These are phyloP conservation scores for Leishmania arabica DNA, from an alignment of 208 protist species.

Conservation along the genomic window DNA sequence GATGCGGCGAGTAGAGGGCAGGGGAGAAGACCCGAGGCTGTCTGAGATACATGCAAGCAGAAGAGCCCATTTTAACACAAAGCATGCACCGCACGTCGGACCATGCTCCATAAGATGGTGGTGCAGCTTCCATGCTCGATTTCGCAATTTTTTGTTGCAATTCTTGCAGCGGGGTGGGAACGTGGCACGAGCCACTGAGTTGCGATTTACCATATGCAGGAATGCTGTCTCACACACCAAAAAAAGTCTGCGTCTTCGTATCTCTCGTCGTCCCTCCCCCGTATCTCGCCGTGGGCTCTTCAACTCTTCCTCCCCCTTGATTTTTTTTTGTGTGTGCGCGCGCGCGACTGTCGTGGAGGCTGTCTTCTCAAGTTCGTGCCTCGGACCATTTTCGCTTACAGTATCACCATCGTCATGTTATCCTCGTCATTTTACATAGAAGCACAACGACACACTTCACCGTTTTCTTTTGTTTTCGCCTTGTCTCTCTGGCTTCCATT, in stretches of 20 bases:
- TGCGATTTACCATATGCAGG: neutral
- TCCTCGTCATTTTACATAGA: neutral
- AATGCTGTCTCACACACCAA: neutral
- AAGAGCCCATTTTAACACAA: neutral
- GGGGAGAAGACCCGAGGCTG: neutral
- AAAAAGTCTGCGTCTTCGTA: neutral
- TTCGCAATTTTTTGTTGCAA: neutral
- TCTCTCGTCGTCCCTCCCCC: neutral
- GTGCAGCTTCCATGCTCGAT: neutral
- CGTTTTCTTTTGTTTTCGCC: conserved; percentile 2
- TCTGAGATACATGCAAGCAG: neutral
- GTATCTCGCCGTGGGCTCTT: neutral
- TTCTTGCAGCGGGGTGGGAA: neutral
- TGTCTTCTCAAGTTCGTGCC: neutral
- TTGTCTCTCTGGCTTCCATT: neutral
- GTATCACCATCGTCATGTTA: neutral
- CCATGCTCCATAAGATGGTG: neutral
- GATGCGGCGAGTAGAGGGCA: neutral
- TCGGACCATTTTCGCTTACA: neutral
- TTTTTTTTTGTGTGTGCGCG: neutral
- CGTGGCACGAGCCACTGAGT: neutral
- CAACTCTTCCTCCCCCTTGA: neutral
- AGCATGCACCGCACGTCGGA: neutral
- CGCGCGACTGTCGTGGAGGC: neutral
- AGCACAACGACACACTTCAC: neutral